Conservation (phyloP, 768 basidiomycete species). For the Russula ochroleuca region DNA sequence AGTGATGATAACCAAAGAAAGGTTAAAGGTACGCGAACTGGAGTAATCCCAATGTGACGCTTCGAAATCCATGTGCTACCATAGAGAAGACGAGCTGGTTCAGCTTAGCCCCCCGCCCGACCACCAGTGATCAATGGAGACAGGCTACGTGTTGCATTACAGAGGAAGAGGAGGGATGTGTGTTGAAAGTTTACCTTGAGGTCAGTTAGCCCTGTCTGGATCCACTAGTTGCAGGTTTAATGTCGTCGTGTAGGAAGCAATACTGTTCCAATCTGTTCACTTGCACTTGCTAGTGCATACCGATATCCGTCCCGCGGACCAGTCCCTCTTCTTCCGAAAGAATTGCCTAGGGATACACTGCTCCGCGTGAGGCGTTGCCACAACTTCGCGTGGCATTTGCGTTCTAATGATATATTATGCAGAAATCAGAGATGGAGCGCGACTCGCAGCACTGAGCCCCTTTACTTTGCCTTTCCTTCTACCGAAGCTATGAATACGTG, state of each 20-base stretch:
- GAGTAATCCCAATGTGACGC: background rate
- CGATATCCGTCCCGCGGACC: conserved; percentile 73
- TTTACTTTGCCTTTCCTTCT: conserved; percentile 70
- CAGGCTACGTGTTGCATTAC: conserved; percentile 64
- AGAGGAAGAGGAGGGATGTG: conserved; percentile 63
- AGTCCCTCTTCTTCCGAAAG: conserved; percentile 71
- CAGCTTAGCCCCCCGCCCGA: conserved; percentile 47
- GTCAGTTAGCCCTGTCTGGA: conserved; percentile 41
- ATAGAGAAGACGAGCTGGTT: conserved; percentile 75
- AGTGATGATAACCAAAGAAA: conserved; percentile 48
- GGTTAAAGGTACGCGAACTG: conserved; percentile 51
- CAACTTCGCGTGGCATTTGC: background rate
- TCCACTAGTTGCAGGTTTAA: background rate
- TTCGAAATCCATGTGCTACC: background rate
- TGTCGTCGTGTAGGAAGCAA: conserved; percentile 50
- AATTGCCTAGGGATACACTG: conserved; percentile 71
- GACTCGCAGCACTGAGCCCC: conserved; percentile 49
- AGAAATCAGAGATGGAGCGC: conserved; percentile 63
- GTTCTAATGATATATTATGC: conserved; percentile 20
- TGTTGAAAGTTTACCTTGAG: conserved; percentile 71
- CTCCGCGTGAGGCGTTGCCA: conserved; percentile 42
- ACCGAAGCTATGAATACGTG: conserved; percentile 64
- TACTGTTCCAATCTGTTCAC: conserved; percentile 67
- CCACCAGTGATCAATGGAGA: conserved; percentile 63
- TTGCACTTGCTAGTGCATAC: conserved; percentile 71